These are phyloP conservation scores for Aspergillus clavatus DNA, from an alignment of 2,329 filamentous ascomycete species.

Conservation along the genomic window DNA sequence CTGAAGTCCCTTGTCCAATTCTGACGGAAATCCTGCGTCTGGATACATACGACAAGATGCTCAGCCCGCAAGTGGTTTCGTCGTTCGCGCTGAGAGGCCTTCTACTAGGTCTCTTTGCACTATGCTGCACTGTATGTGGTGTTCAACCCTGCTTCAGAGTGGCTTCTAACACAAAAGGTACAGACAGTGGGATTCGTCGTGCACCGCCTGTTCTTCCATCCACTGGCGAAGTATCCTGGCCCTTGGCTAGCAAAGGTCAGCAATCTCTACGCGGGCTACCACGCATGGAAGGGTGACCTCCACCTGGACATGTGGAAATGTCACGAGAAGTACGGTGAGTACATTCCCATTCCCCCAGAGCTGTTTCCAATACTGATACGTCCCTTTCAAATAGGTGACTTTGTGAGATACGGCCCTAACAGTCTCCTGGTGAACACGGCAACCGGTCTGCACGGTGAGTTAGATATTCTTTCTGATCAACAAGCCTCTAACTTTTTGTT, in stretches of 20 bases:
- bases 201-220: constrained; percentile 26
- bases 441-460: constrained; percentile 16
- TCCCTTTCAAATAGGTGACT: constrained; percentile 8
- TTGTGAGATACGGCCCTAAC: constrained; percentile 25
- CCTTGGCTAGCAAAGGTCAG: constrained; percentile 29
- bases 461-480: background rate
- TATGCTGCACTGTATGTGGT: too few relatives aligned
- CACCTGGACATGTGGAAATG: constrained; percentile 24
- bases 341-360: background rate
- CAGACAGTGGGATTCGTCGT: too few relatives aligned
- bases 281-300: constrained; percentile 24
- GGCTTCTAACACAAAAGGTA: too few relatives aligned
- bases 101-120: too few relatives aligned
- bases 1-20: too few relatives aligned
- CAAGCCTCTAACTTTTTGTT: background rate
- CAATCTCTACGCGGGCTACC: background rate
- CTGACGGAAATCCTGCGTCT: too few relatives aligned
- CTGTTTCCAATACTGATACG: too few relatives aligned
- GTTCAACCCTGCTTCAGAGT: too few relatives aligned
- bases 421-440: constrained; percentile 16
- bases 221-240: constrained; percentile 33
- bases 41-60: too few relatives aligned
- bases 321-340: constrained; percentile 29
- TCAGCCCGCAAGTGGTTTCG: too few relatives aligned
- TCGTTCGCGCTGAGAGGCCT: too few relatives aligned